Evolutionary conservation across 495 filamentous ascomycete genomes (phyloP).

Genomic region (Aspergillus wentii): DNA sequence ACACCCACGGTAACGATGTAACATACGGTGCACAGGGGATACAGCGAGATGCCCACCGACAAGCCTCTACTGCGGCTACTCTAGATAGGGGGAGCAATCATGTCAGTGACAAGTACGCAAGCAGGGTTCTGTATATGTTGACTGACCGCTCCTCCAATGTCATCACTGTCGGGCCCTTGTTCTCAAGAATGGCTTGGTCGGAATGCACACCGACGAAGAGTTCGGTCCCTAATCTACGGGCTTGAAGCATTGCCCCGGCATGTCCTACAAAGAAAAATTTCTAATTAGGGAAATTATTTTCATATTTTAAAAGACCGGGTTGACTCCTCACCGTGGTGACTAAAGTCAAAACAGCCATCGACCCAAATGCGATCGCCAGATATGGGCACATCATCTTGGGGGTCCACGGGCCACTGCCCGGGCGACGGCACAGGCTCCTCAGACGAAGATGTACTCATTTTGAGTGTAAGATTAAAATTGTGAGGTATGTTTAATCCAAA

Average conservation of each 20-base stretch:
- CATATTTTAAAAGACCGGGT: neutral
- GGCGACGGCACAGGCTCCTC: slow-evolving; percentile 35
- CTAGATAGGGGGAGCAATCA: slow-evolving; percentile 25
- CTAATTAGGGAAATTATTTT: slow-evolving; percentile 6
- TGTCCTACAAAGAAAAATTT: slow-evolving; percentile 56
- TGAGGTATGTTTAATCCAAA: slow-evolving; percentile 30
- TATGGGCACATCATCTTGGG: slow-evolving; percentile 56
- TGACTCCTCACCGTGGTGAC: slow-evolving; percentile 72
- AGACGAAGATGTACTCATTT: slow-evolving; percentile 16
- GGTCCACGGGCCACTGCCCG: slow-evolving; percentile 63
- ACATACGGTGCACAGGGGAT: slow-evolving; percentile 91
- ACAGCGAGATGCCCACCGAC: slow-evolving; percentile 83
- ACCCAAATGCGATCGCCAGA: slow-evolving; percentile 84
- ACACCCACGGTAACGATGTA: slow-evolving; percentile 87
- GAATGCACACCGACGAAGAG: slow-evolving; percentile 90
- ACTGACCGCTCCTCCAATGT: slow-evolving; percentile 76
- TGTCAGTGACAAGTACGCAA: neutral
- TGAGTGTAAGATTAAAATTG: slow-evolving; percentile 20
- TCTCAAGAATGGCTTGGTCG: slow-evolving; percentile 88
- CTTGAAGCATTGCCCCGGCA: slow-evolving; percentile 94
- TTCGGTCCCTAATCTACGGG: slow-evolving; percentile 77
- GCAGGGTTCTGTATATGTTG: neutral
- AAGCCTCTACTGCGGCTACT: slow-evolving; percentile 83
- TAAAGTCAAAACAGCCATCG: slow-evolving; percentile 98
- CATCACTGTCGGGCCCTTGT: slow-evolving; percentile 99